Evolutionary conservation across 345 rosid species (phyloP), one percentile per base, ranked within the genome.

Genomic region (Ceriops zippeliana): DNA sequence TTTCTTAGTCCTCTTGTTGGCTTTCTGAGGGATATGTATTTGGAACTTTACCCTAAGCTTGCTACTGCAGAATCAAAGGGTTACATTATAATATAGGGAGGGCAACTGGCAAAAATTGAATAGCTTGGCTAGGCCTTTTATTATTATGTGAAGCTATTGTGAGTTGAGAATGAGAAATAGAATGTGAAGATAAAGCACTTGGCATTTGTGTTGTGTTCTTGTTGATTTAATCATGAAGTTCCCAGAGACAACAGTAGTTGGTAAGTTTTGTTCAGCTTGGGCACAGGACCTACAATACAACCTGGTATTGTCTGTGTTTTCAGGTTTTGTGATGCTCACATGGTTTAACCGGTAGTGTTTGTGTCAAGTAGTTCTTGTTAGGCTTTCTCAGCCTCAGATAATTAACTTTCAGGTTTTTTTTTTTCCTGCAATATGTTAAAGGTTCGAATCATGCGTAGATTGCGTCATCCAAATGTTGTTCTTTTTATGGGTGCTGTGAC

Each of bases 401-500:
- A 42, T 42, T 42, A 69, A 57, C 37, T 20, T 27, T 32, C 28
- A 47, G 7, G 13, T 37, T 60, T 60, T 71, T 59, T 28, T 28
- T 62, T 35, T 67, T 52, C 42, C 51, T 63, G 37, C 66, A 56
- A 74, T 49, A 56, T 76, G 60, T 61, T 22, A 22, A 78, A 95
- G 99, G 97, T 96, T 67, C 96, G 90, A 62, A 96, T 96, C 75
- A 96, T 96, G 99, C 90, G 91, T 28, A 96, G 98, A 86, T 78
- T 92, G 78, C 97, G 98, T 30, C 98, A 96, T 88, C 98, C 98
- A 78, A 96, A 96, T 78, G 92, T 96, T 68, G 97, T 96, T 70
- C 95, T 87, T 75, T 96, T 96, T 71, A 87, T 90, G 85, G 99
- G 99, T 63, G 99, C 99, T 70, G 92, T 96, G 70, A 96, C 99